These are phyloP conservation scores for Thielaviopsis euricoi DNA, from an alignment of 2,329 filamentous ascomycete genomes.

Conservation along the genomic window DNA sequence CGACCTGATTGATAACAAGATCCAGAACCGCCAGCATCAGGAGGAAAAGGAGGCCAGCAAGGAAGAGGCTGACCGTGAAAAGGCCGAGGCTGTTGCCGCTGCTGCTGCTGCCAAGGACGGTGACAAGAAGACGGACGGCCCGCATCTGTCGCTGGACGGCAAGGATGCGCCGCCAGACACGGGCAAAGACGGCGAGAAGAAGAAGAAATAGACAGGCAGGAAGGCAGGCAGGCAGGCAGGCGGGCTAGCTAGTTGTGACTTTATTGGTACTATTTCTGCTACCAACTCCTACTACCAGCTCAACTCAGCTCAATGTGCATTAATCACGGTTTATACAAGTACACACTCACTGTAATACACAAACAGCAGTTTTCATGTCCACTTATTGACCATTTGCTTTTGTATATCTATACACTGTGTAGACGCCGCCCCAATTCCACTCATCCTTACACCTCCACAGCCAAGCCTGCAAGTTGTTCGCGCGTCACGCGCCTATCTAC, in stretches of 20 bases:
- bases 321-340: not conserved
- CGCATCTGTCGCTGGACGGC: slow-evolving; percentile 8
- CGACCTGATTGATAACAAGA: slow-evolving; percentile 98
- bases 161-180: slow-evolving; percentile 39
- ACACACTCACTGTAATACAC: too few species aligned
- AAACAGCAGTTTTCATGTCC: too few species aligned
- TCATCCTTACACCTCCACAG: slow-evolving; percentile 24
- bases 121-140: slow-evolving; percentile 30
- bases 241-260: too few species aligned
- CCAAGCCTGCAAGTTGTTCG: slow-evolving; percentile 60
- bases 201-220: slow-evolving; percentile 31
- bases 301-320: too few species aligned
- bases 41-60: slow-evolving; percentile 89
- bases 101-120: slow-evolving; percentile 19
- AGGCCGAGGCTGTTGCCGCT: slow-evolving; percentile 32
- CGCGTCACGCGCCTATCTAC: slow-evolving; percentile 39
- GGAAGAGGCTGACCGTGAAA: slow-evolving; percentile 46
- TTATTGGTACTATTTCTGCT: too few species aligned
- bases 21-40: slow-evolving; percentile 92
- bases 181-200: slow-evolving; percentile 36
- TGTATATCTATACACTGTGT: too few species aligned
- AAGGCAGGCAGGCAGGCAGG: too few species aligned
- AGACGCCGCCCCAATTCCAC: too few species aligned
- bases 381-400: too few species aligned
- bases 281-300: too few species aligned